Evolutionary conservation across 2,329 filamentous ascomycete species (phyloP).

Genomic region (Gnomoniopsis sp.): DNA sequence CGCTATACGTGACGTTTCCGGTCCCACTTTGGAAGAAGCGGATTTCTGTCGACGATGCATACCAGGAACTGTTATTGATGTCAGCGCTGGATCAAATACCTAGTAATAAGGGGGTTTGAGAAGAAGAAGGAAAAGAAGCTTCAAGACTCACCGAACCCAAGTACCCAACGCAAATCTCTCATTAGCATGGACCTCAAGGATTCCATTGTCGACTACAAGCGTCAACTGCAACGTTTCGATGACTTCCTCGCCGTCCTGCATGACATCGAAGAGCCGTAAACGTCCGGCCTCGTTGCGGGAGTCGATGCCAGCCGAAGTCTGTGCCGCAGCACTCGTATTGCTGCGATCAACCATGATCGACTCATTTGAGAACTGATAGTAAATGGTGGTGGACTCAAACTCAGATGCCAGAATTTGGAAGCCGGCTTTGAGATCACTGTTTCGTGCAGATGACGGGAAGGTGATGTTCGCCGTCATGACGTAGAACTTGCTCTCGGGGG

Average conservation of each 20-base stretch:
- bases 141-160: slow-evolving; percentile 36
- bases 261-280: slow-evolving; percentile 37
- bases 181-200: slow-evolving; percentile 39
- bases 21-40: slow-evolving; percentile 33
- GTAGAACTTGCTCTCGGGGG: slow-evolving; percentile 33
- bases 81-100: not conserved
- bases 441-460: slow-evolving; percentile 33
- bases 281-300: slow-evolving; percentile 34
- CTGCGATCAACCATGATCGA: slow-evolving; percentile 37
- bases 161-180: slow-evolving; percentile 38
- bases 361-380: slow-evolving; percentile 43
- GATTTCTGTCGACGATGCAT: slow-evolving; percentile 30
- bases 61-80: slow-evolving; percentile 30
- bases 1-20: slow-evolving; percentile 28
- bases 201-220: slow-evolving; percentile 36
- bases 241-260: slow-evolving; percentile 23
- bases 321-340: slow-evolving; percentile 36
- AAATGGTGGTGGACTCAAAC: slow-evolving; percentile 37
- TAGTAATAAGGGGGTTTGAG: too few relatives aligned
- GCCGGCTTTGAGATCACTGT: slow-evolving; percentile 33
- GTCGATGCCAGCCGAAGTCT: slow-evolving; percentile 35
- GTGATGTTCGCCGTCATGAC: slow-evolving; percentile 33
- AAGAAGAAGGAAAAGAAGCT: not conserved
- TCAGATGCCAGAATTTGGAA: slow-evolving; percentile 38
- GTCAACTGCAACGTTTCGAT: slow-evolving; percentile 37